phyloP scores from a whole-genome alignment of 805 yeast species.

The Maudiozyma serrabonitensis region DNA sequence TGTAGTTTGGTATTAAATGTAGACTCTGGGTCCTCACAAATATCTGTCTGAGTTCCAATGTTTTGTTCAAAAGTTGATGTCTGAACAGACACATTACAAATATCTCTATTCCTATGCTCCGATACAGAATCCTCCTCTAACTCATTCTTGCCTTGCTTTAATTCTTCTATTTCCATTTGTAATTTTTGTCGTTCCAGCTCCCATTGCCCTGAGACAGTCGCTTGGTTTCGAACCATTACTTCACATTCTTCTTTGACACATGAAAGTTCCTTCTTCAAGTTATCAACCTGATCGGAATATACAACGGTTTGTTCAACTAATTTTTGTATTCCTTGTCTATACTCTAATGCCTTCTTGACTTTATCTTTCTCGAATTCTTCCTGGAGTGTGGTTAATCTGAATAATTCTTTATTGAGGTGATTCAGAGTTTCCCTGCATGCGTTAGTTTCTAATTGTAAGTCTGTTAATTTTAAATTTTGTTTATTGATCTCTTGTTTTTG shows the following conservation, averaged over 20 bases:
- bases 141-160: not conserved
- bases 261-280: not conserved
- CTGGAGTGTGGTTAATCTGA: conserved; percentile 19
- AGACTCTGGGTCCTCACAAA: too few species aligned
- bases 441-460: conserved; percentile 18
- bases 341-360: not conserved
- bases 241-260: not conserved
- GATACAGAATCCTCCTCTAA: not conserved
- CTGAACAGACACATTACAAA: too few species aligned
- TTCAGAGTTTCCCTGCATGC: conserved; percentile 25
- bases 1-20: too few species aligned
- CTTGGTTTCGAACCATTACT: too few species aligned
- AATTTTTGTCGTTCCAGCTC: not conserved
- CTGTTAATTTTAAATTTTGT: conserved; percentile 8
- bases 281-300: not conserved
- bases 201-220: not conserved
- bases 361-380: conserved; percentile 1
- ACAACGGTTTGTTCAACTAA: not conserved
- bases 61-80: too few species aligned
- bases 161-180: not conserved
- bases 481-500: not conserved
- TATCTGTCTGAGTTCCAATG: too few species aligned
- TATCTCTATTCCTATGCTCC: not conserved
- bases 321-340: not conserved
- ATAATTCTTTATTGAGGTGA: conserved; percentile 21